Conservation (phyloP, 768 basidiomycete genomes). For the Lactarius akahatsu region DNA sequence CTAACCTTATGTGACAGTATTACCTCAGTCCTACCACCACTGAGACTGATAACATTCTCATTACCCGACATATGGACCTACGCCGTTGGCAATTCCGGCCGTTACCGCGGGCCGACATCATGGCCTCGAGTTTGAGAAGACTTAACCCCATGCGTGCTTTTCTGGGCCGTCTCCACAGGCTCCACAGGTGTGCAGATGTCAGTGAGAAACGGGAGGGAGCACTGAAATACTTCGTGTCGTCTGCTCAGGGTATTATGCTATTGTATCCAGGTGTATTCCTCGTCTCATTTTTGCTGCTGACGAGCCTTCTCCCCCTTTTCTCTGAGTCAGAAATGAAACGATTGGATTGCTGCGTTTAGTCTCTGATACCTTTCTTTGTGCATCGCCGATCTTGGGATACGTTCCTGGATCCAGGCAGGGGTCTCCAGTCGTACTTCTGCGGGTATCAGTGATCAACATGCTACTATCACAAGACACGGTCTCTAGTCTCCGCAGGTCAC, state of each 20-base stretch:
- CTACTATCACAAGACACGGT: not conserved
- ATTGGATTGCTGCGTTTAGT: not conserved
- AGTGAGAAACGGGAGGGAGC: not conserved
- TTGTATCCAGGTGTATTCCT: not conserved
- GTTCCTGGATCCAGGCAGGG: not conserved
- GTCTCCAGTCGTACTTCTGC: not conserved
- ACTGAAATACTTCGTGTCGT: not conserved
- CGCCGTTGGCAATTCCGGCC: not conserved
- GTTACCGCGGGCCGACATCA: not conserved
- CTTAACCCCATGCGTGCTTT: not conserved
- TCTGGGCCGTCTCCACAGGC: not conserved
- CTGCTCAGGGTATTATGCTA: not conserved
- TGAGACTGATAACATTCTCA: not conserved
- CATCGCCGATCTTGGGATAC: not conserved
- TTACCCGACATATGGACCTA: not conserved
- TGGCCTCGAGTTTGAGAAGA: not conserved
- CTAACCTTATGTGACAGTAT: slow-evolving; percentile 32
- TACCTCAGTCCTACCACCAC: not conserved
- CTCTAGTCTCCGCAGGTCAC: not conserved
- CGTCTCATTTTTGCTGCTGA: not conserved
- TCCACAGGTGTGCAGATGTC: not conserved
- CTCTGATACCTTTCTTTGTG: not conserved
- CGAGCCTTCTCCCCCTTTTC: not conserved
- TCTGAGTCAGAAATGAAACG: not conserved
- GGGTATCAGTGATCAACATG: not conserved